These are phyloP conservation scores for Heliamphora pulchella DNA, from an alignment of 179 eudicot genomes.

Conservation along the genomic window DNA sequence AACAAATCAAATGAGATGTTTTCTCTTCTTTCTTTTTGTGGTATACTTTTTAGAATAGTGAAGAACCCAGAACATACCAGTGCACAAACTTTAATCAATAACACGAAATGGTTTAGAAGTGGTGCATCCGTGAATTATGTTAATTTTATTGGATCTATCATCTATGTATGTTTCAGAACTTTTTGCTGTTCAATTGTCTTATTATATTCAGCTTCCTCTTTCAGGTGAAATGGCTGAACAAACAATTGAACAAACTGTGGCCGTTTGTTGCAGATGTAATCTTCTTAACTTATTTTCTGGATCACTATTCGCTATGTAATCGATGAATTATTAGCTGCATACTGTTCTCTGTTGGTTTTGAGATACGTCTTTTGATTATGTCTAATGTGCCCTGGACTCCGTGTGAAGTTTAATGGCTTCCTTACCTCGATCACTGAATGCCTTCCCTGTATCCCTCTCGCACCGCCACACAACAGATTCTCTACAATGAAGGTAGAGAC, in stretches of 20 bases:
- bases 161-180: too few relatives aligned
- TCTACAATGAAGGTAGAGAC: not conserved
- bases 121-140: not conserved
- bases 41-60: not conserved
- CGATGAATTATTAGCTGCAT: conserved; percentile 5
- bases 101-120: not conserved
- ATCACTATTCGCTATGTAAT: not conserved
- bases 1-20: conserved; percentile 3
- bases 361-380: not conserved
- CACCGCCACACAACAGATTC: not conserved
- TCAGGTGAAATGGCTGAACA: conserved; percentile 94
- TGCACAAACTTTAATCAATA: not conserved
- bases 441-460: not conserved
- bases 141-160: not conserved
- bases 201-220: conserved; percentile 15
- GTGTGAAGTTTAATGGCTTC: conserved; percentile 1
- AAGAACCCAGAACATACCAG: conserved; percentile 1
- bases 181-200: not conserved
- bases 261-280: conserved; percentile 94
- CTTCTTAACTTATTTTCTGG: conserved; percentile 14
- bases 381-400: not conserved
- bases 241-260: conserved; percentile 79
- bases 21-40: not conserved
- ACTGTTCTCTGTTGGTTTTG: not conserved
- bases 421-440: not conserved